Evolutionary conservation across 2,329 filamentous ascomycete genomes (phyloP).

Genomic region (Penicillium sp.): DNA sequence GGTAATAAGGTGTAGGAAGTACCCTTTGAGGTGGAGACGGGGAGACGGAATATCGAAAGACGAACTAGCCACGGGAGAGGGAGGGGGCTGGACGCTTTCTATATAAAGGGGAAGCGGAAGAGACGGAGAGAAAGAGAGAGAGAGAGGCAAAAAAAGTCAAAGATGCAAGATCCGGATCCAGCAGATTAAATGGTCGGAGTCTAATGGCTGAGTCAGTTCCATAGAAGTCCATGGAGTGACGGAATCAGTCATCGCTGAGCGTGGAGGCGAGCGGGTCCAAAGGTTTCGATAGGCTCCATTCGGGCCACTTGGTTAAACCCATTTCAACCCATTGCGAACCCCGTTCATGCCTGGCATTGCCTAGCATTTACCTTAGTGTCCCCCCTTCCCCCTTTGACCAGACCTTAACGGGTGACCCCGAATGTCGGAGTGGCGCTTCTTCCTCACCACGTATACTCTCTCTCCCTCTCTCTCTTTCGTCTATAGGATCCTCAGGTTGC

Average conservation of each 20-base stretch:
- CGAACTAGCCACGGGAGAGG: background rate
- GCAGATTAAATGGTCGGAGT: conserved; percentile 4
- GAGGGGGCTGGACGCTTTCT: background rate
- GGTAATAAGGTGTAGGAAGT: conserved; percentile 7
- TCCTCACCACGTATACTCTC: background rate
- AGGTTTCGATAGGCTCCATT: conserved; percentile 19
- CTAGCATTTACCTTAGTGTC: no score
- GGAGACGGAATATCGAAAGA: conserved; percentile 4
- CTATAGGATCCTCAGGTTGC: background rate
- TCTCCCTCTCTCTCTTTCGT: no score
- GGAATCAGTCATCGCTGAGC: conserved; percentile 15
- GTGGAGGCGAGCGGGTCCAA: conserved; percentile 22
- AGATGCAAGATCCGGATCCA: conserved; percentile 1
- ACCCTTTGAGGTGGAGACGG: conserved; percentile 2
- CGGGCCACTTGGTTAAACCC: background rate
- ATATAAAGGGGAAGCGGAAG: background rate
- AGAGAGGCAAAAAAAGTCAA: conserved; percentile 4
- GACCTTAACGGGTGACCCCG: background rate
- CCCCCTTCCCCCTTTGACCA: background rate
- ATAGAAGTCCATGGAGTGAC: conserved; percentile 14
- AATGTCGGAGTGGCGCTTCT: conserved; percentile 7
- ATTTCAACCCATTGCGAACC: background rate
- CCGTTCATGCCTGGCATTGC: background rate
- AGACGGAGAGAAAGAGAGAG: conserved; percentile 5
- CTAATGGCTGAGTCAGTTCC: conserved; percentile 21